Conservation (phyloP, 495 filamentous ascomycete species). For the Copromyces sp. region DNA sequence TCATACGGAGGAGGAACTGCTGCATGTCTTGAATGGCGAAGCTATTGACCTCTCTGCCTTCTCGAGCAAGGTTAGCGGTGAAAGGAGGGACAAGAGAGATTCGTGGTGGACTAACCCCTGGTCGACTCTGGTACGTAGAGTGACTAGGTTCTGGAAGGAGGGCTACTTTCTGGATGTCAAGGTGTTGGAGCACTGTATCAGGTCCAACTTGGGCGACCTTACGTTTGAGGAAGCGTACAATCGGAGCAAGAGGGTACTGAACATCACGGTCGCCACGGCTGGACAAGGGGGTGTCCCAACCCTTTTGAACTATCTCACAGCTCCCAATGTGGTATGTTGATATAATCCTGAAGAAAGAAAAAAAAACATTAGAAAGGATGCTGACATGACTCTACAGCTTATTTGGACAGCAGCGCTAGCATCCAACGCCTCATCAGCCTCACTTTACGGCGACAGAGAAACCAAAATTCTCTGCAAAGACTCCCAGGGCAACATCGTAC, state of each 20-base stretch:
- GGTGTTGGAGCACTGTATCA: conserved; percentile 76
- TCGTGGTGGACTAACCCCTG: conserved; percentile 32
- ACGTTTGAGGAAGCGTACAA: conserved; percentile 93
- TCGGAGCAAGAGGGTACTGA: conserved; percentile 75
- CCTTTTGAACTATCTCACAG: conserved; percentile 85
- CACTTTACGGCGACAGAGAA: conserved; percentile 48
- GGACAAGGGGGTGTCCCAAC: conserved; percentile 70
- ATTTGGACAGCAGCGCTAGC: conserved; percentile 92
- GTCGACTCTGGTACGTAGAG: conserved; percentile 48
- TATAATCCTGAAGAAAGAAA: too few species aligned
- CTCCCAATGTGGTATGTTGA: conserved; percentile 76
- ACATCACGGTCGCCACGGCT: conserved; percentile 78
- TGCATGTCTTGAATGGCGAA: conserved; percentile 62
- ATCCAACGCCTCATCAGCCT: conserved; percentile 68
- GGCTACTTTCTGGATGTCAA: conserved; percentile 79
- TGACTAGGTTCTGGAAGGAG: conserved; percentile 55
- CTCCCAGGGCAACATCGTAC: conserved; percentile 62
- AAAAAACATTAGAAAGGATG: neutral
- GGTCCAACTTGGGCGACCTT: conserved; percentile 75
- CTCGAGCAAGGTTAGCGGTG: conserved; percentile 28
- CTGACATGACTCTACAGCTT: conserved; percentile 34
- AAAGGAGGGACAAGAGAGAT: conserved; percentile 6
- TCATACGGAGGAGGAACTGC: conserved; percentile 79
- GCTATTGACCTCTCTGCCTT: conserved; percentile 81
- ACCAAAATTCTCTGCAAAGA: conserved; percentile 77